A percentile compares a stretch with the other conserved stretches of the same genome.
Evolutionary conservation across 352 stramenopile species (phyloP).

Genomic region (Phytophthora idaei): DNA sequence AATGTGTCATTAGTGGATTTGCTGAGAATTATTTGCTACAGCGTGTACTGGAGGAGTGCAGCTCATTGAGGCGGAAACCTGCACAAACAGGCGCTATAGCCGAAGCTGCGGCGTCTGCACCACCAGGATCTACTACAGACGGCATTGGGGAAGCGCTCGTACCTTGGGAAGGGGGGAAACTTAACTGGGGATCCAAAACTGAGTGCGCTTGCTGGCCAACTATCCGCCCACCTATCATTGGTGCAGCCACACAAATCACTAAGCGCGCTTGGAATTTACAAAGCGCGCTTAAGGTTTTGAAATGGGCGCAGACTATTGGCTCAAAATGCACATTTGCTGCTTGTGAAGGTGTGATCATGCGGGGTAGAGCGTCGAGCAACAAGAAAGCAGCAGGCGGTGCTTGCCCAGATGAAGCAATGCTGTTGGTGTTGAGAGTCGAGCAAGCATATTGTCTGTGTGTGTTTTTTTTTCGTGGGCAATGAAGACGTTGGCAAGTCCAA

Average conservation of each 20-base stretch:
- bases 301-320: background rate
- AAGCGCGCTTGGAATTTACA: constrained; percentile 3
- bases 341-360: background rate
- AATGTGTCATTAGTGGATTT: background rate
- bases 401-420: background rate
- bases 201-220: constrained; percentile 31
- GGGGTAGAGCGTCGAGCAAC: constrained; percentile 1
- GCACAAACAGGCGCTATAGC: background rate
- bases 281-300: constrained; percentile 5
- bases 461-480: too few relatives aligned
- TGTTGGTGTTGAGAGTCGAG: background rate
- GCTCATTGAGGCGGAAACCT: background rate
- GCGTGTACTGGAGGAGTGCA: constrained; percentile 5
- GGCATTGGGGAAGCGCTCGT: constrained; percentile 21
- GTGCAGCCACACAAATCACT: constrained; percentile 26
- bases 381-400: background rate
- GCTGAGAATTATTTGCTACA: background rate
- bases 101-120: constrained; percentile 16
- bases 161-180: constrained; percentile 50
- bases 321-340: constrained; percentile 12
- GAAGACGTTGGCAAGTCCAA: background rate
- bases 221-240: constrained; percentile 12
- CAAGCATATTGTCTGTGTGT: background rate
- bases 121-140: constrained; percentile 9
- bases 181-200: constrained; percentile 44